phyloP scores from a whole-genome alignment of 2,329 filamentous ascomycete genomes.

The Clonostachys sp. region DNA sequence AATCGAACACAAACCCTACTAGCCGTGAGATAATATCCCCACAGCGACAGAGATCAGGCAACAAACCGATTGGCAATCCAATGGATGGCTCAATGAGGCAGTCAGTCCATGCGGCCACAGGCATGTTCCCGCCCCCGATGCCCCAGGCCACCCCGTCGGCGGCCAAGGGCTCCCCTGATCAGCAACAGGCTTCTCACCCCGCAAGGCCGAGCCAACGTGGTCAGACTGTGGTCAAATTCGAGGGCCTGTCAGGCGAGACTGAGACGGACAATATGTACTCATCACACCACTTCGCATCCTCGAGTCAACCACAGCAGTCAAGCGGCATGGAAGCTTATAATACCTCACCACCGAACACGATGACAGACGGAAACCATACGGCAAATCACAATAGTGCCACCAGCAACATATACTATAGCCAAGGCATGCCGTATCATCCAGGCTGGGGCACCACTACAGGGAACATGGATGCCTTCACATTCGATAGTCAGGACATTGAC shows the following conservation, averaged over 20 bases:
- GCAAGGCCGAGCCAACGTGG: neutral
- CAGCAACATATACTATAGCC: slow-evolving; percentile 17
- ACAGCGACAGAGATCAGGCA: slow-evolving; percentile 21
- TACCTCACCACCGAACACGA: slow-evolving; percentile 34
- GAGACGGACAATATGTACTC: slow-evolving; percentile 21
- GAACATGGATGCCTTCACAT: slow-evolving; percentile 54
- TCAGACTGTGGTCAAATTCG: slow-evolving; percentile 16
- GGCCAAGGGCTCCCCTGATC: slow-evolving; percentile 35
- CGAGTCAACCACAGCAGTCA: slow-evolving; percentile 28
- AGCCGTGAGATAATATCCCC: no score
- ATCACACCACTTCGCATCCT: slow-evolving; percentile 24
- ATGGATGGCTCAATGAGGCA: slow-evolving; percentile 56
- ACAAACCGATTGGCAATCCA: slow-evolving; percentile 52
- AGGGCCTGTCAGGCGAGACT: slow-evolving; percentile 16
- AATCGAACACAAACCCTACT: slow-evolving; percentile 13
- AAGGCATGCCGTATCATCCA: slow-evolving; percentile 17
- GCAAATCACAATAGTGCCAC: slow-evolving; percentile 6
- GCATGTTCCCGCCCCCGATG: slow-evolving; percentile 44
- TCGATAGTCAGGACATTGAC: slow-evolving; percentile 74
- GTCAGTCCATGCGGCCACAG: slow-evolving; percentile 41
- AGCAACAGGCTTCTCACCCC: slow-evolving; percentile 8
- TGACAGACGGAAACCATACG: slow-evolving; percentile 23
- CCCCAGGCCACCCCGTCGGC: slow-evolving; percentile 44
- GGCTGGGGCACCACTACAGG: slow-evolving; percentile 22
- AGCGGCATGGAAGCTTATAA: slow-evolving; percentile 35